Percentiles rank a stretch among this genome's conserved stretches.
phyloP scores from a whole-genome alignment of 306 rosid species.

The Crotalaria pallida region DNA sequence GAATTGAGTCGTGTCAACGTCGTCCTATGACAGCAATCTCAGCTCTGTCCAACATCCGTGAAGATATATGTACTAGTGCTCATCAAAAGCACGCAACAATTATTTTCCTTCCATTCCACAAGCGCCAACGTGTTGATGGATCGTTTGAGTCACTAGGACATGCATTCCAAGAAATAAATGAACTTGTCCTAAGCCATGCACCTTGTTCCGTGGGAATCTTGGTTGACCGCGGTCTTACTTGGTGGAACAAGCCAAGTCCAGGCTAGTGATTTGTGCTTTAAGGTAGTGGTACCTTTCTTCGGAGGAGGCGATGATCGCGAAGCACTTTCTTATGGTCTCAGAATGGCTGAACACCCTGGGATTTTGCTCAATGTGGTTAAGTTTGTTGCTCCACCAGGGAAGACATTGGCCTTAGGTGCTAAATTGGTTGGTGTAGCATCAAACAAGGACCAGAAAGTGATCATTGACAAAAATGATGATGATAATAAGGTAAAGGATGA shows the following conservation, averaged over 20 bases:
- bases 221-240: constrained; percentile 57
- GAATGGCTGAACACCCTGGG: constrained; percentile 70
- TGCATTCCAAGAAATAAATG: constrained; percentile 32
- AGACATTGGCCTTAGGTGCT: constrained; percentile 38
- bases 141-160: constrained; percentile 54
- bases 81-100: constrained; percentile 49
- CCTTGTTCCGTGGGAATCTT: constrained; percentile 68
- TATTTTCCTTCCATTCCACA: constrained; percentile 60
- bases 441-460: constrained; percentile 4
- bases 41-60: constrained; percentile 45
- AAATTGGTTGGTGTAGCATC: constrained; percentile 29
- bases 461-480: no score
- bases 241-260: constrained; percentile 69
- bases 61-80: constrained; percentile 61
- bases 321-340: constrained; percentile 57
- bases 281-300: constrained; percentile 38
- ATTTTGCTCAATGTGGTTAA: constrained; percentile 35
- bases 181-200: constrained; percentile 49
- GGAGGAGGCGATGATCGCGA: constrained; percentile 67
- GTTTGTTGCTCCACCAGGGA: constrained; percentile 26
- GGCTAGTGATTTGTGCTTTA: constrained; percentile 48
- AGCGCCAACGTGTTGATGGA: constrained; percentile 53
- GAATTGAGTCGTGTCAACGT: constrained; percentile 40
- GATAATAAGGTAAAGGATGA: constrained; percentile 35
- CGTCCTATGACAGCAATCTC: constrained; percentile 75